These are phyloP conservation scores for Aspergillus unguis DNA, from an alignment of 2,329 filamentous ascomycete species.

Conservation along the genomic window DNA sequence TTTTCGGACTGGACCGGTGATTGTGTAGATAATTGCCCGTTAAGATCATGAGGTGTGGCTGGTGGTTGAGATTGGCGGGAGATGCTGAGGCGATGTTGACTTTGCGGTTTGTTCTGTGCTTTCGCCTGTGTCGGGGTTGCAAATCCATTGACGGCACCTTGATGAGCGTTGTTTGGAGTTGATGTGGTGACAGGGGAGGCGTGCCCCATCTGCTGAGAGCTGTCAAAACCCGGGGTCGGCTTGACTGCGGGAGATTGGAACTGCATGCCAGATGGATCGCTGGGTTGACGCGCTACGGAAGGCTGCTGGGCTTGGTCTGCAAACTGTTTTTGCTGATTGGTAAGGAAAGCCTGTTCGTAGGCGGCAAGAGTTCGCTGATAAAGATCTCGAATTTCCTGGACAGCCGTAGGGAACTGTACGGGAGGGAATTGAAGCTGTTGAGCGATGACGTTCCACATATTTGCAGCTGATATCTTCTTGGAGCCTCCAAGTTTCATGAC, in stretches of 20 bases:
- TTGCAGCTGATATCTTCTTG: slow-evolving; percentile 65
- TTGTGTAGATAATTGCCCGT: slow-evolving; percentile 27
- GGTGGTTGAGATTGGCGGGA: slow-evolving; percentile 35
- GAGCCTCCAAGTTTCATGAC: slow-evolving; percentile 77
- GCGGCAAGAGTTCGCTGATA: slow-evolving; percentile 73
- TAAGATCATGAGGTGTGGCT: slow-evolving; percentile 26
- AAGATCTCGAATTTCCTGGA: slow-evolving; percentile 64
- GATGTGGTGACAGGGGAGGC: slow-evolving; percentile 32
- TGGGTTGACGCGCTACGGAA: slow-evolving; percentile 38
- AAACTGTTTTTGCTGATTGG: slow-evolving; percentile 43
- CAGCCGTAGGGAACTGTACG: slow-evolving; percentile 63
- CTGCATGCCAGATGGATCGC: slow-evolving; percentile 39
- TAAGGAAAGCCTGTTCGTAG: slow-evolving; percentile 62
- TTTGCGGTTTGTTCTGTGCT: slow-evolving; percentile 31
- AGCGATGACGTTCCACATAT: slow-evolving; percentile 72
- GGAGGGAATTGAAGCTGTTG: slow-evolving; percentile 59
- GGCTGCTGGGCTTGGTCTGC: slow-evolving; percentile 44
- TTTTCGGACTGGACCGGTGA: slow-evolving; percentile 31
- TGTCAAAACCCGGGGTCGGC: slow-evolving; percentile 49
- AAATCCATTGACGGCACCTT: slow-evolving; percentile 39
- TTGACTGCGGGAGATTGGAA: slow-evolving; percentile 47
- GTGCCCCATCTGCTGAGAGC: slow-evolving; percentile 31
- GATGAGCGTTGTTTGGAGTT: slow-evolving; percentile 29
- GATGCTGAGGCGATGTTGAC: slow-evolving; percentile 30
- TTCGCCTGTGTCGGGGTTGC: slow-evolving; percentile 36